Evolutionary conservation across 805 yeast species (phyloP).

Genomic region (Suhomyces emberorum): DNA sequence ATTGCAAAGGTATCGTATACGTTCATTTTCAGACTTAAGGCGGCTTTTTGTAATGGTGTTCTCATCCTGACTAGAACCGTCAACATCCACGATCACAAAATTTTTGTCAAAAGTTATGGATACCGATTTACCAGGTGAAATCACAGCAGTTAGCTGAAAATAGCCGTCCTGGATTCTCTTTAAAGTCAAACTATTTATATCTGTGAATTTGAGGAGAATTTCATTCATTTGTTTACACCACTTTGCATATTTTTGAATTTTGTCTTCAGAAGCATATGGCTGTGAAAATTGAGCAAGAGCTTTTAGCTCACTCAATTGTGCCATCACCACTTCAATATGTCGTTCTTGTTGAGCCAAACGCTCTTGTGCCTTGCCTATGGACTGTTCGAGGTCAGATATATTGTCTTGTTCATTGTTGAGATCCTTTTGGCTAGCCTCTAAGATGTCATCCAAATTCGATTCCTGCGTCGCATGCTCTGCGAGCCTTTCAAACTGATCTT

Average conservation of each 20-base stretch:
- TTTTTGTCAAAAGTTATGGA: too few relatives aligned
- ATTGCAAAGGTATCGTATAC: too few relatives aligned
- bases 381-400: neutral
- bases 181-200: slow-evolving; percentile 4
- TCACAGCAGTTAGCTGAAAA: too few relatives aligned
- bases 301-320: slow-evolving; percentile 4
- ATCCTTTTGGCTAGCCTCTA: slow-evolving; percentile 1
- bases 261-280: slow-evolving; percentile 5
- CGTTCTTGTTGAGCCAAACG: slow-evolving; percentile 7
- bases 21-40: too few relatives aligned
- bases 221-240: slow-evolving; percentile 24
- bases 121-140: too few relatives aligned
- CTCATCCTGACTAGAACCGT: too few relatives aligned
- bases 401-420: neutral
- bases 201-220: slow-evolving; percentile 13
- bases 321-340: slow-evolving; percentile 3
- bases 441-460: neutral
- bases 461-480: slow-evolving; percentile 4
- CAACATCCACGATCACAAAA: too few relatives aligned
- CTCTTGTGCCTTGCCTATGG: slow-evolving; percentile 5
- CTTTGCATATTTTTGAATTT: slow-evolving; percentile 16
- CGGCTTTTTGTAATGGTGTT: too few relatives aligned
- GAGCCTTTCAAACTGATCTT: slow-evolving; percentile 8
- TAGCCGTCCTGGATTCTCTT: too few relatives aligned
- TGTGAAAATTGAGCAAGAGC: slow-evolving; percentile 1